Base-by-base conservation (phyloP, 305 asterid genomes). In the Fraxinus sp. region DNA sequence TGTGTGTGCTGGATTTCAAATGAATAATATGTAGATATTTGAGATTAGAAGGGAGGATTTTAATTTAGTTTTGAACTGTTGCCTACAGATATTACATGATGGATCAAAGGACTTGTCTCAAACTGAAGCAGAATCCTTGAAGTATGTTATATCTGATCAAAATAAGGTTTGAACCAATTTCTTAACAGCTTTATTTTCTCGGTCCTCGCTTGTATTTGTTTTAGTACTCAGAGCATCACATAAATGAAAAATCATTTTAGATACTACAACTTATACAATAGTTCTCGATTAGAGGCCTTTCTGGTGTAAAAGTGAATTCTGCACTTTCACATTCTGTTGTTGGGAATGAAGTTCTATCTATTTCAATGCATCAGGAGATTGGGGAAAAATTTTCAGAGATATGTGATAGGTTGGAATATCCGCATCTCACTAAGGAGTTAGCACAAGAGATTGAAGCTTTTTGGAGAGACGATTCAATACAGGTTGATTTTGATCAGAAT, bases 401-500 rank as follows among this genome's bases (percentile, higher is more conserved):
- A 76, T 98, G 98, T 83, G 87, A 98, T 85, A 83, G 92, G 89
- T 91, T 90, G 86, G 94, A 93, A 78, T 93, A 89, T 87, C 98
- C 99, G 76, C 68, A 78, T 84, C 91, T 96, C 52, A 93, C 94
- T 35, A 78, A 86, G 82, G 99, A 93, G 86, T 86, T 93, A 83
- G 97, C 94, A 2, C 85, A 82, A 78, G 97, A 96, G 82, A 93
- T 94, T 13, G 97, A 83, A 87, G 82, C 93, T 77, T 90, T 96
- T 82, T 96, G 99, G 99, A 87, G 88, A 79, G 99, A 96, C 85
- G 84, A 90, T 89, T 97, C 98, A 84, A 89, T 93, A 85, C 97
- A 93, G 95, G 99, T 94, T 32, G 28, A 84, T 84, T 76, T 57
- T 79, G 59, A 14, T 82, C 39, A 35, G 46, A 79, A 79, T 85